Percentiles rank a stretch among this genome's conserved stretches.
Conservation (phyloP, 1,284 basidiomycete species). For the Retiboletus flavoniger region DNA sequence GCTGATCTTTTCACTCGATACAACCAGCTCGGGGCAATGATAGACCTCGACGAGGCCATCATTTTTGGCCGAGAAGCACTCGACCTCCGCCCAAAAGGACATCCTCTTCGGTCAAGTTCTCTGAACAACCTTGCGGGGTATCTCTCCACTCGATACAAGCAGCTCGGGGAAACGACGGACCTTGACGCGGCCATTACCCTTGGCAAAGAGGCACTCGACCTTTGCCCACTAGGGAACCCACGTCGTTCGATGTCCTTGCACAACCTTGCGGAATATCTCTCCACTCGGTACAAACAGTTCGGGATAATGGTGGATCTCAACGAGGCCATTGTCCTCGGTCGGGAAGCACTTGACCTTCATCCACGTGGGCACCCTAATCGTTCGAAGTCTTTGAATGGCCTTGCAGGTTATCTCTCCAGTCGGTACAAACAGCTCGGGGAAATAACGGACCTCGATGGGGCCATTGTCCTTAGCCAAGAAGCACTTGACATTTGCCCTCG, state of each 20-base stretch:
- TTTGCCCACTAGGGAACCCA: background rate
- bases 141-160: background rate
- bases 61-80: background rate
- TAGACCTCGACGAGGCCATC: background rate
- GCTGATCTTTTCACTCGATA: background rate
- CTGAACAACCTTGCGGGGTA: background rate
- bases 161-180: background rate
- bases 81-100: background rate
- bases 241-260: background rate
- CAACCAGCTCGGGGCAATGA: background rate
- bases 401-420: too few relatives aligned
- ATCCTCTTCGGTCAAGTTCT: background rate
- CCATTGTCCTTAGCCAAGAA: too few relatives aligned
- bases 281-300: too few relatives aligned
- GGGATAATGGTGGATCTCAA: too few relatives aligned
- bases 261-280: too few relatives aligned
- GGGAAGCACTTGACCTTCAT: too few relatives aligned
- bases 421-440: too few relatives aligned
- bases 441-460: too few relatives aligned
- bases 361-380: too few relatives aligned
- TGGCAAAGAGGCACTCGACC: background rate
- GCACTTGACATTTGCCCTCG: too few relatives aligned
- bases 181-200: background rate
- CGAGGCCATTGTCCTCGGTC: too few relatives aligned
- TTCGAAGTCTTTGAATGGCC: too few relatives aligned